These are phyloP conservation scores for Helotiales sp. DNA, from an alignment of 2,329 filamentous ascomycete genomes.

Conservation along the genomic window DNA sequence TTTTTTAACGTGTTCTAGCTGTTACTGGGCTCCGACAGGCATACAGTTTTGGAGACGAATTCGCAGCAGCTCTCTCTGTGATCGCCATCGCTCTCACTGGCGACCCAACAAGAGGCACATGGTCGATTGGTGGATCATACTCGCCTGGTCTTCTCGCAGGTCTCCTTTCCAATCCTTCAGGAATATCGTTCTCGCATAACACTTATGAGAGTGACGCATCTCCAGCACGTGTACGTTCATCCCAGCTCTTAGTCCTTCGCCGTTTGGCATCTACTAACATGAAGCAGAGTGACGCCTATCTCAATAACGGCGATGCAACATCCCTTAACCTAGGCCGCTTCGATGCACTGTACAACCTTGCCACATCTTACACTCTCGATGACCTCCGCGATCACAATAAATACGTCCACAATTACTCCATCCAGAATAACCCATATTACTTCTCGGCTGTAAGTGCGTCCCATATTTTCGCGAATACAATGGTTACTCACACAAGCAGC, in stretches of 20 bases:
- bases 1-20: constrained; percentile 10
- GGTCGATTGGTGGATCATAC: constrained; percentile 27
- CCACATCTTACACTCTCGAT: constrained; percentile 19
- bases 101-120: constrained; percentile 18
- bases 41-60: constrained; percentile 22
- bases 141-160: constrained; percentile 12
- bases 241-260: not conserved
- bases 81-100: constrained; percentile 23
- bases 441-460: constrained; percentile 49
- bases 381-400: constrained; percentile 21
- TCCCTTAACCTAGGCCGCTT: constrained; percentile 20
- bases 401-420: constrained; percentile 12
- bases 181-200: constrained; percentile 22
- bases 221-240: constrained; percentile 13
- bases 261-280: not conserved
- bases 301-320: constrained; percentile 21
- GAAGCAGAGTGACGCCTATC: constrained; percentile 20
- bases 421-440: constrained; percentile 53
- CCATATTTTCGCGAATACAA: not conserved
- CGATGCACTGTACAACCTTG: constrained; percentile 15
- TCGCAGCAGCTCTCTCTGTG: constrained; percentile 17
- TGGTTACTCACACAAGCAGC: not conserved
- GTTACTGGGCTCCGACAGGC: constrained; percentile 20
- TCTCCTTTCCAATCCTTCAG: constrained; percentile 17
- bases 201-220: constrained; percentile 29